These are phyloP conservation scores for Cairneyella variabilis DNA, from an alignment of 495 filamentous ascomycete genomes.

Conservation along the genomic window DNA sequence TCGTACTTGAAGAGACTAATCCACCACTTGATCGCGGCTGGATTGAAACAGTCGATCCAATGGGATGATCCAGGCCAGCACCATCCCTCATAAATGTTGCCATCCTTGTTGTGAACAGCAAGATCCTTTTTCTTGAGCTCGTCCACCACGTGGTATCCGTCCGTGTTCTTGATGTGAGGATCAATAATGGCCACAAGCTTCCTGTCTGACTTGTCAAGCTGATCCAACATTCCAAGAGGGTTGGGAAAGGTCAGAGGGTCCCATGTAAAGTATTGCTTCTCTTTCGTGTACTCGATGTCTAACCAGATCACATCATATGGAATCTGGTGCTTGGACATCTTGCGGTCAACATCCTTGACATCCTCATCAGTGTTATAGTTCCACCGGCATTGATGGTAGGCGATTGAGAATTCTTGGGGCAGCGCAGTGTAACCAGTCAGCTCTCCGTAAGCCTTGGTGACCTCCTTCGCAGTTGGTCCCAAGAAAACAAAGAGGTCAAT, in stretches of 20 bases:
- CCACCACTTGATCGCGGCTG: constrained; percentile 87
- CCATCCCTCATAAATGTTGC: constrained; percentile 87
- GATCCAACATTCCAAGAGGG: constrained; percentile 81
- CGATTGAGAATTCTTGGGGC: constrained; percentile 87
- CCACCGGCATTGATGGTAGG: constrained; percentile 97
- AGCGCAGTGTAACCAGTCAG: constrained; percentile 93
- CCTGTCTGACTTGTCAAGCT: constrained; percentile 74
- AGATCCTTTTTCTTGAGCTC: constrained; percentile 81
- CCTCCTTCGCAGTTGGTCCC: constrained; percentile 75
- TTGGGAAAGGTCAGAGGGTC: constrained; percentile 81
- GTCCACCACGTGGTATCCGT: constrained; percentile 68
- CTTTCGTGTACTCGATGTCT: constrained; percentile 94
- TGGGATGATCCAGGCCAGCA: constrained; percentile 97
- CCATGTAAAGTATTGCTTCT: constrained; percentile 97
- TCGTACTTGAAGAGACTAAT: constrained; percentile 79
- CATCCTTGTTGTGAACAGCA: constrained; percentile 84
- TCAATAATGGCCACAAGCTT: constrained; percentile 96
- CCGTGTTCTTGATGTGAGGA: constrained; percentile 93
- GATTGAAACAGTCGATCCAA: constrained; percentile 95
- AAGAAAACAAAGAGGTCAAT: constrained; percentile 93
- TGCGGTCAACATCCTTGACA: constrained; percentile 91
- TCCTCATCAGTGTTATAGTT: constrained; percentile 97
- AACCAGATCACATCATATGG: constrained; percentile 99
- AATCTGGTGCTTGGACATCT: constrained; percentile 90
- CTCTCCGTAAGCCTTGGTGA: constrained; percentile 77